phyloP scores from a whole-genome alignment of 1,284 basidiomycete species.

The Rhizoctonia solani region DNA sequence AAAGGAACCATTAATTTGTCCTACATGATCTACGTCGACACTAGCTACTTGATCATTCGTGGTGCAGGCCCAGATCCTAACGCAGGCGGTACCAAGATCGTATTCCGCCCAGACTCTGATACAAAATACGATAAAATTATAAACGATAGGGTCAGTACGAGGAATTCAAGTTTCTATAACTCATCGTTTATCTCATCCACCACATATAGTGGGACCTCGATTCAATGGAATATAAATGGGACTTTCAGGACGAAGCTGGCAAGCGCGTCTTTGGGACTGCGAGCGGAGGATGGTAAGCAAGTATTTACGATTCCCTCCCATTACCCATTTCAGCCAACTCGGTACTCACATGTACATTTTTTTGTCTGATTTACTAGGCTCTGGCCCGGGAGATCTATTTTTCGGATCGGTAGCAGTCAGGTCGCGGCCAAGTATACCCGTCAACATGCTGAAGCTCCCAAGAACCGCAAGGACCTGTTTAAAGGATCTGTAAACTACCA shows the following conservation, averaged over 20 bases:
- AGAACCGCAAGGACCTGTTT: slow-evolving; percentile 35
- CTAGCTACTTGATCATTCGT: slow-evolving; percentile 35
- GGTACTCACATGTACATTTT: neutral
- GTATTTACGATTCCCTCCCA: no score
- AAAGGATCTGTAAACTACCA: slow-evolving; percentile 34
- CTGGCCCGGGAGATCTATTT: slow-evolving; percentile 35
- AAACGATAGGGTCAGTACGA: slow-evolving; percentile 5
- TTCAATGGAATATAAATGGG: slow-evolving; percentile 23
- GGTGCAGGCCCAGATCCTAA: slow-evolving; percentile 32
- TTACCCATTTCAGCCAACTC: no score
- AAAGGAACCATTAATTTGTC: slow-evolving; percentile 28
- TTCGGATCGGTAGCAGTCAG: slow-evolving; percentile 33
- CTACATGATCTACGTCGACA: slow-evolving; percentile 33
- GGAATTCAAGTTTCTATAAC: no score
- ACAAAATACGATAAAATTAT: slow-evolving; percentile 32
- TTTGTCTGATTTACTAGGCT: slow-evolving; percentile 1
- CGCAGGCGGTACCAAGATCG: slow-evolving; percentile 32
- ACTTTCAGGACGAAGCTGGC: slow-evolving; percentile 13
- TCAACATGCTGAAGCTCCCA: slow-evolving; percentile 21
- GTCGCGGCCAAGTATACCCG: slow-evolving; percentile 25
- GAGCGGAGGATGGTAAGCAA: slow-evolving; percentile 33
- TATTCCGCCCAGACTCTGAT: slow-evolving; percentile 32
- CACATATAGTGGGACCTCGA: slow-evolving; percentile 17
- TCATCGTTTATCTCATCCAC: neutral
- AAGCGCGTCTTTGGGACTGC: slow-evolving; percentile 21